Evolutionary conservation across 208 protist species (phyloP).

Genomic region (Angomonas deanei): DNA sequence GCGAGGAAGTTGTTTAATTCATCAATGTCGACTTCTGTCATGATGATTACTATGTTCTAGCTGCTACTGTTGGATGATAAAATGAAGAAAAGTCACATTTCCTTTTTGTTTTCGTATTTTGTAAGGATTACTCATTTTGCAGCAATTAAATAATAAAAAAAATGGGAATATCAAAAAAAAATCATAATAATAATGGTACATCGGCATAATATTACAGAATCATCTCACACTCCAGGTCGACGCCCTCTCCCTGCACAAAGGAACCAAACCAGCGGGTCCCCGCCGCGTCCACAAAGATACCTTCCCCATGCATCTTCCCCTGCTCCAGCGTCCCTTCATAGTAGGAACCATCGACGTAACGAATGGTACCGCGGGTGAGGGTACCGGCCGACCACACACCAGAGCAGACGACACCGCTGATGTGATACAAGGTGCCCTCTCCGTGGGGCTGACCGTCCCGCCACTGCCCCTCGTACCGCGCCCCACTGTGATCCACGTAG

Average conservation of each 20-base stretch:
- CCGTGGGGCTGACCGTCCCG: constrained; percentile 66
- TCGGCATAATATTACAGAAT: constrained; percentile 21
- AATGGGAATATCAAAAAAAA: background rate
- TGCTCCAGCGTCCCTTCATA: constrained; percentile 84
- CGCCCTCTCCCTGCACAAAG: constrained; percentile 51
- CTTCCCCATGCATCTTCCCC: constrained; percentile 81
- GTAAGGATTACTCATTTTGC: background rate
- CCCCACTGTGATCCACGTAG: constrained; percentile 44
- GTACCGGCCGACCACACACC: constrained; percentile 10
- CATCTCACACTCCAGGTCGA: constrained; percentile 46
- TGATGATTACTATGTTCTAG: constrained; percentile 20
- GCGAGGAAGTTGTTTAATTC: constrained; percentile 62
- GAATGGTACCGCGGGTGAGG: background rate
- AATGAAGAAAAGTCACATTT: background rate
- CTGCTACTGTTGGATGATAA: no score
- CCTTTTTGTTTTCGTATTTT: no score
- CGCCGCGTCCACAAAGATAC: constrained; percentile 61
- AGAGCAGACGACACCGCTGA: constrained; percentile 54
- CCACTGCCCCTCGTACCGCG: constrained; percentile 84
- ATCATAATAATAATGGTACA: background rate
- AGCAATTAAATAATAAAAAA: background rate
- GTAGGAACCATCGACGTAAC: constrained; percentile 80
- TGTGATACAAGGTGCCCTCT: constrained; percentile 37
- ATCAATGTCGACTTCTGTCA: constrained; percentile 53
- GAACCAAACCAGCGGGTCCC: constrained; percentile 74